Base-by-base conservation (phyloP, 176 grass and related monocot species). In the Zoysia japonica region DNA sequence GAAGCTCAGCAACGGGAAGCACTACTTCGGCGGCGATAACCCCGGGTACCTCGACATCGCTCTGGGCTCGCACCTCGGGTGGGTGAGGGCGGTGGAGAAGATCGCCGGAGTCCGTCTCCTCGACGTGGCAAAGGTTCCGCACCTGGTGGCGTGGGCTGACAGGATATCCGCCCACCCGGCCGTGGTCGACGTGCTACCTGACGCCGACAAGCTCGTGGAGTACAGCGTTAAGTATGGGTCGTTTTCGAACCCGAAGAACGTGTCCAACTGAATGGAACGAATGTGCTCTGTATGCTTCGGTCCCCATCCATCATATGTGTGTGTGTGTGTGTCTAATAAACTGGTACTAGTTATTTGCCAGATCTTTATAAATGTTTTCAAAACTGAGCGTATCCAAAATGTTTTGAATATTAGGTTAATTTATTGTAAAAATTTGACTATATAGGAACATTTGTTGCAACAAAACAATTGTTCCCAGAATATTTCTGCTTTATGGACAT, bases 11-110 rank as follows among this genome's bases (percentile, higher is more conserved):
- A 51, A 72, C 70, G 80, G 86, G 50, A 92, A 81, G 77, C 14
- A 5, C 13, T 89, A 85, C 36, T 93, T 89, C 36, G 66, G 77
- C 51, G 90, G 90, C 13, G 87, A 87, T 5, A 16, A 20, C 43
- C 19, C 87, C 2, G 84, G 84, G 14, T 89, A 66, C 53, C 37
- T 93, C 0, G 87, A 93, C 74, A 45, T 84, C 8, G 50, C 55
- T 11, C 49, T 93, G 6, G 80, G 87, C 9, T 62, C 62, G 11
- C 28, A 40, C 47, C 38, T 89, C 2, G 65, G 67, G 0, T 78
- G 70, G 80, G 2, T 89, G 36, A 84, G 60, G 77, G 53, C 71
- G 3, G 9, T 12, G 5, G 87, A 87, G 63, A 56, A 59, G 28
- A 78, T 85, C 7, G 20, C 11, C 2, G 60, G 67, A 0, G 11